Evolutionary conservation across 306 rosid species (phyloP).

Genomic region (Acacia crassicarpa): DNA sequence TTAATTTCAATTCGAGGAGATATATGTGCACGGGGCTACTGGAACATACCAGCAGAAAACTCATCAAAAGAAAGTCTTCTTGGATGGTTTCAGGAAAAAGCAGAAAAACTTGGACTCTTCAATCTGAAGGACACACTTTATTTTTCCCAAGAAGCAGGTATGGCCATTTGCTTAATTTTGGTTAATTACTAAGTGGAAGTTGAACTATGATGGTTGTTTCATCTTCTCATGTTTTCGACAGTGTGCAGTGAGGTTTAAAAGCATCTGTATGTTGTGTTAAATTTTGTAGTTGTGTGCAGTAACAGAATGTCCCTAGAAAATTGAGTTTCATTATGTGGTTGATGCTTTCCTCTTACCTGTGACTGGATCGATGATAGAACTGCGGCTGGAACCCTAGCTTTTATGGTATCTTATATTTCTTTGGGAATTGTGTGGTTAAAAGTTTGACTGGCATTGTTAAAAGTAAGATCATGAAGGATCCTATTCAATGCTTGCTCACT

Average conservation of each 20-base stretch:
- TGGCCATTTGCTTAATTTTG: not conserved
- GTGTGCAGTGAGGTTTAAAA: conserved; percentile 16
- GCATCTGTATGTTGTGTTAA: not conserved
- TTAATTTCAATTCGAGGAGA: conserved; percentile 58
- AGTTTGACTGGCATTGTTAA: not conserved
- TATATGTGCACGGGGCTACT: conserved; percentile 82
- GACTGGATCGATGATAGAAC: not conserved
- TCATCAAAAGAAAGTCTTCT: conserved; percentile 49
- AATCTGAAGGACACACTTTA: conserved; percentile 63
- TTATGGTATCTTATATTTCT: not conserved
- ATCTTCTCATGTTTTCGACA: not conserved
- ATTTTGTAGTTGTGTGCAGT: not conserved
- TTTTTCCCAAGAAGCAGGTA: conserved; percentile 81
- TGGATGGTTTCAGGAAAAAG: conserved; percentile 65
- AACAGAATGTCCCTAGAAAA: conserved; percentile 17
- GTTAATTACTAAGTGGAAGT: not conserved
- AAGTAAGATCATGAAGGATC: not conserved
- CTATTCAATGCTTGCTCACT: not conserved
- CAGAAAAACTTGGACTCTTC: conserved; percentile 53
- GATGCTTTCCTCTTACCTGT: not conserved
- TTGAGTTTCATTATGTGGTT: not conserved
- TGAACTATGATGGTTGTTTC: not conserved
- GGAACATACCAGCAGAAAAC: conserved; percentile 58
- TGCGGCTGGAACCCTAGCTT: not conserved
- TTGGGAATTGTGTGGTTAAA: not conserved